A percentile compares a stretch with the other conserved stretches of the same genome.
Conservation (phyloP, 2,329 filamentous ascomycete species). For the Pyrenophora graminea region DNA sequence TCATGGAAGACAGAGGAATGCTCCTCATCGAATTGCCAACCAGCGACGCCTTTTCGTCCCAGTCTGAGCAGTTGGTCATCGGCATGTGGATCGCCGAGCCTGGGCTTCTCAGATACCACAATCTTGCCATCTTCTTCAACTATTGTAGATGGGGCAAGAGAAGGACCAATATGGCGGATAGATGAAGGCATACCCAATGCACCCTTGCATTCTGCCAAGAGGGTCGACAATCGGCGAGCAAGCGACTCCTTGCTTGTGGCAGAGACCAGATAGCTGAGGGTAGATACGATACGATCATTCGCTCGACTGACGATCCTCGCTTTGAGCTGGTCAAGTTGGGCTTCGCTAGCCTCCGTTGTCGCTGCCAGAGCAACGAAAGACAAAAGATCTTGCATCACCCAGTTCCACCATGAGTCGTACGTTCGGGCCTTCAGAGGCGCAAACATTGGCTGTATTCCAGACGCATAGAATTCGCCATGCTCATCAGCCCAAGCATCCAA, state of each 20-base stretch:
- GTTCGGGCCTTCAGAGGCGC: conserved; percentile 18
- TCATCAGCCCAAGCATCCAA: conserved; percentile 23
- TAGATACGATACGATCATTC: neutral
- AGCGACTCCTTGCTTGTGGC: neutral
- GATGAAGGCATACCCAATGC: neutral
- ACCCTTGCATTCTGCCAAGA: neutral
- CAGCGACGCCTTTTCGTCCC: neutral
- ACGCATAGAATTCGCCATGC: conserved; percentile 20
- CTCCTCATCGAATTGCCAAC: neutral
- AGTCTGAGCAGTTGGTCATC: neutral
- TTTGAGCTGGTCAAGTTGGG: neutral
- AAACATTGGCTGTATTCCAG: conserved; percentile 24
- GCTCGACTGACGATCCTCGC: neutral
- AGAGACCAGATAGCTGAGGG: neutral
- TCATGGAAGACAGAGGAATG: neutral
- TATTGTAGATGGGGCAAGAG: neutral
- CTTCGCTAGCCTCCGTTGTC: neutral
- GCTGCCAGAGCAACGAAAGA: conserved; percentile 4
- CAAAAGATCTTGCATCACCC: conserved; percentile 24
- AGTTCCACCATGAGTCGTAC: conserved; percentile 27
- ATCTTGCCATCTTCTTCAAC: neutral
- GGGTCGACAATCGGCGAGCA: neutral
- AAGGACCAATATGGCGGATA: neutral
- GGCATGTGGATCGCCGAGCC: neutral
- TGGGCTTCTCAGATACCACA: neutral